Conservation (phyloP, 805 yeast genomes). For the Brettanomyces nanus region DNA sequence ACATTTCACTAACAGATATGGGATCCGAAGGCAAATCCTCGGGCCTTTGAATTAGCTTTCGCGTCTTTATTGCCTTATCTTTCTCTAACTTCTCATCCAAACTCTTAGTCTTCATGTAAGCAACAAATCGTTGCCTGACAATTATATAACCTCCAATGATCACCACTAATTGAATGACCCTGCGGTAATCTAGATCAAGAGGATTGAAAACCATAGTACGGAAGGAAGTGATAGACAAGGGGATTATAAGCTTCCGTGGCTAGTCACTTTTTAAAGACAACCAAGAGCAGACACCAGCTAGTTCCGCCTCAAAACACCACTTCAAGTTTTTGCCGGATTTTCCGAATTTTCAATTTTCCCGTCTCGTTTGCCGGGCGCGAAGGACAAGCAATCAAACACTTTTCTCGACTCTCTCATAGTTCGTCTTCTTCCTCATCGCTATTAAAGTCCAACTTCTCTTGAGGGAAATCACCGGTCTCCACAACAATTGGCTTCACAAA, state of each 20-base stretch:
- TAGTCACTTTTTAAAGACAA: too few relatives aligned
- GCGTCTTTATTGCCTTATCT: conserved; percentile 37
- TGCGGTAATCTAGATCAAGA: conserved; percentile 31
- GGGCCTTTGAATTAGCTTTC: conserved; percentile 25
- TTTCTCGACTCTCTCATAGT: background rate
- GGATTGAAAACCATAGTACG: background rate
- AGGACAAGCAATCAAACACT: background rate
- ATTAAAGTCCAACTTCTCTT: conserved; percentile 21
- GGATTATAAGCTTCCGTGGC: too few relatives aligned
- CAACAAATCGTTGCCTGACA: conserved; percentile 46
- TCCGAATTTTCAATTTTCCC: too few relatives aligned
- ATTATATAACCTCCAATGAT: conserved; percentile 58
- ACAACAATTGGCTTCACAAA: conserved; percentile 66
- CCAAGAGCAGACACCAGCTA: too few relatives aligned
- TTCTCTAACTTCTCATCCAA: conserved; percentile 35
- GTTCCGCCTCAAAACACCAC: too few relatives aligned
- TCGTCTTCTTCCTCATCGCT: conserved; percentile 2
- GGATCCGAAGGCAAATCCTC: conserved; percentile 21
- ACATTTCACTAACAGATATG: conserved; percentile 23
- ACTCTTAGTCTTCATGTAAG: conserved; percentile 50
- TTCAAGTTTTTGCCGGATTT: too few relatives aligned
- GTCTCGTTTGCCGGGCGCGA: too few relatives aligned
- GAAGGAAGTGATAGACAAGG: too few relatives aligned
- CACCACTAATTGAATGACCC: conserved; percentile 39
- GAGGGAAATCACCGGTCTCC: conserved; percentile 60